Evolutionary conservation across 2,329 filamentous ascomycete species (phyloP), one percentile per base, ranked within the genome.

Genomic region (Fonsecaea pugnacius): DNA sequence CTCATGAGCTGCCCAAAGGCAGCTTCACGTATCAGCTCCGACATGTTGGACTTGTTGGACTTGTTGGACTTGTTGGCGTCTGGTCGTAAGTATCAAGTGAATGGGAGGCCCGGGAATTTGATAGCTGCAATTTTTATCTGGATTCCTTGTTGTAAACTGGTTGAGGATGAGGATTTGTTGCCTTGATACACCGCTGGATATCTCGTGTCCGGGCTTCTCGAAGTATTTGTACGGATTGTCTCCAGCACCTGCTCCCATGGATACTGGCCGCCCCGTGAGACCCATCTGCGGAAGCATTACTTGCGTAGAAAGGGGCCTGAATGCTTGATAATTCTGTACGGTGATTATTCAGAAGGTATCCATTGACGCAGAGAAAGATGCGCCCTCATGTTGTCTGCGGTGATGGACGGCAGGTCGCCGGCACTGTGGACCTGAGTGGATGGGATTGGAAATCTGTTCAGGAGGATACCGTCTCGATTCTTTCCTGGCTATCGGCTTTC

Each of bases 1-100:
- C 81, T 75, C 10, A 83, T 64, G 14, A 79, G 36, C 68, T 82
- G 80, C 56, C 80, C 80, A 52, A 82, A 76, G 18, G 78, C 74
- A 18, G 80, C 77, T 58, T 82, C 80, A 50, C 80, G 74, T 1
- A 67, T 60, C 21, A 65, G 33, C n/a, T 70, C 68, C 9, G 16
- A 24, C 52, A 65, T n/a, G n/a, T n/a, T n/a, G n/a, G n/a, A n/a
- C n/a, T n/a, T n/a, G n/a, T n/a, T n/a, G n/a, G n/a, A n/a, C n/a
- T n/a, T 58, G 33, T 27, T 56, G 50, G 27, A 7, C 8, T 53
- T 43, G 38, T 43, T 18, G n/a, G 9, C 16, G 38, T 18, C 38
- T 43, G 16, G n/a, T 43, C 38, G 38, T 43, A 18, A 18, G 4
- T 43, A 18, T 5, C 38, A 43, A 18, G 38, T 1, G 1, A 18